Base-by-base conservation (phyloP, 768 basidiomycete species). In the Hebeloma cylindrosporum region DNA sequence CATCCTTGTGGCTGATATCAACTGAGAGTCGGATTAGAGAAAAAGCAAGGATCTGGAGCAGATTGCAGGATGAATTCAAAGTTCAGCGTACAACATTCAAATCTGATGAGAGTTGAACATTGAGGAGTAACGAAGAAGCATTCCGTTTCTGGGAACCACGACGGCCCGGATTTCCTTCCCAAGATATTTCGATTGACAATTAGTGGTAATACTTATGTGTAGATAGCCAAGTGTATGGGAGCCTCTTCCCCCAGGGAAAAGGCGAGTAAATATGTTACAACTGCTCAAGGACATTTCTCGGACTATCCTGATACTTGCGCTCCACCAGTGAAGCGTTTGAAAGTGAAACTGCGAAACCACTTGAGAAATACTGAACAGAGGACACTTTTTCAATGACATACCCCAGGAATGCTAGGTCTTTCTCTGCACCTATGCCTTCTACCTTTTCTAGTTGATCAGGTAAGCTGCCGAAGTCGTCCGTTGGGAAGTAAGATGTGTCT, bases 401-500 rank as follows among this genome's bases (percentile, higher is more conserved):
- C 82, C 79, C 79, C 32, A 83, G 65, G 70, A 83, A 83, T 29
- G 82, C 82, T 45, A 84, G 70, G 63, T 83, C 79, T 48, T 83
- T 81, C 65, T 83, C 82, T 42, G 80, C 77, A 40, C 79, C 73
- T 37, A 83, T 71, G 37, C 77, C 77, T 56, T 83, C 80, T 27
- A 80, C 80, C 48, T 64, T 65, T 48, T 82, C 80, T 37, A 82
- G 65, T 42, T 81, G 76, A 50, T 78, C 77, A 4, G 80, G 71
- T 37, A 80, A 77, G 54, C 87, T 80, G 28, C 84, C 83, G 18
- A 93, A 78, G 55, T 96, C 93, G 53, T 96, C 93, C 3, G 88
- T 93, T 2, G 93, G 93, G 86, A 97, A 97, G 70, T 97, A 95
- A 2, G 86, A 89, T 0, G 93, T 96, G 59, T 96, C 93, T 17